Evolutionary conservation across 306 rosid genomes (phyloP).

Genomic region (Abrus pulchellus): DNA sequence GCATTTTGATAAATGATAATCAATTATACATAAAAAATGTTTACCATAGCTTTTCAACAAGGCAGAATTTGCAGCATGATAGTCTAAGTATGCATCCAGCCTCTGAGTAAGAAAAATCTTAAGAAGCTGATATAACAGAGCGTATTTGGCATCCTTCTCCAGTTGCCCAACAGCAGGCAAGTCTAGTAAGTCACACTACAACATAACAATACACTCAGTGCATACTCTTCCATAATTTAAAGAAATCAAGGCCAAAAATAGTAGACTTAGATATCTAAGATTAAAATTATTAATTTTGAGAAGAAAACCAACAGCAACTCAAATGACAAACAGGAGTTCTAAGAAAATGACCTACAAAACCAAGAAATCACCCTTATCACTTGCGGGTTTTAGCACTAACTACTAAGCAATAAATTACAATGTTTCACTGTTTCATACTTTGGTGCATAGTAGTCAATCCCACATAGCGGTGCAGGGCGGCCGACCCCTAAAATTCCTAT

Average conservation of each 20-base stretch:
- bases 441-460: no score
- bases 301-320: background rate
- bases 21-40: background rate
- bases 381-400: background rate
- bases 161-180: constrained; percentile 84
- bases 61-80: constrained; percentile 77
- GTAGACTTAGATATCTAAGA: background rate
- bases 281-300: background rate
- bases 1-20: constrained; percentile 12
- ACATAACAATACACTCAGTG: constrained; percentile 31
- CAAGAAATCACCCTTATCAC: constrained; percentile 21
- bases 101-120: constrained; percentile 85
- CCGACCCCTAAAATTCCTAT: no score
- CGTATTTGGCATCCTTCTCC: constrained; percentile 91
- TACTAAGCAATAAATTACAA: constrained; percentile 5
- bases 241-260: constrained; percentile 12
- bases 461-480: no score
- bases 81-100: constrained; percentile 85
- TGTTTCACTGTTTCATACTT: constrained; percentile 3
- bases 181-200: constrained; percentile 91
- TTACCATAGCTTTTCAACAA: constrained; percentile 79
- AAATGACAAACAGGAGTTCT: constrained; percentile 25
- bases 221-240: constrained; percentile 29
- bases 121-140: constrained; percentile 81
- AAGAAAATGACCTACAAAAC: background rate